Percentiles rank a stretch among this genome's conserved stretches.
phyloP scores from a whole-genome alignment of 257 asterid species.

The Solanum ahanhuiri region DNA sequence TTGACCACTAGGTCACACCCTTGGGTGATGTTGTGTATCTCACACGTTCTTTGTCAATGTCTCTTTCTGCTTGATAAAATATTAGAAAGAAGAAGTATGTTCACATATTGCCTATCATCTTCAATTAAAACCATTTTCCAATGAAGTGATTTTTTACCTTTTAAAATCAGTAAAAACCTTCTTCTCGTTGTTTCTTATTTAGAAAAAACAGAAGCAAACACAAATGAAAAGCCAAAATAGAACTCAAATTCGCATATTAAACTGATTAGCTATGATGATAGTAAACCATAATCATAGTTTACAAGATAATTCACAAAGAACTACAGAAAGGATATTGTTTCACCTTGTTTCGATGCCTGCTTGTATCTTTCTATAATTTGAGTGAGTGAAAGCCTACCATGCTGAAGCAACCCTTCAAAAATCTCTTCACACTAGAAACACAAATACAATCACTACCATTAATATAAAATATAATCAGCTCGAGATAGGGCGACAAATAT shows the following conservation, averaged over 20 bases:
- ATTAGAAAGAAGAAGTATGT: not conserved
- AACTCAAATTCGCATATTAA: not conserved
- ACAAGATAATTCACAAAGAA: not conserved
- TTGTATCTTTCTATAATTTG: slow-evolving; percentile 54
- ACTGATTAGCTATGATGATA: not conserved
- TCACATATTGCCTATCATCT: not conserved
- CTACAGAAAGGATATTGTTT: not conserved
- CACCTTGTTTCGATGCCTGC: slow-evolving; percentile 38
- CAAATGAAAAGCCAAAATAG: not conserved
- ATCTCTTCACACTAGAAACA: slow-evolving; percentile 48
- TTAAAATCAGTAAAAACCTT: not conserved
- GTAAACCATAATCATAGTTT: not conserved
- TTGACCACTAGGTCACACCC: not conserved
- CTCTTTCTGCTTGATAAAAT: not conserved
- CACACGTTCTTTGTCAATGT: not conserved
- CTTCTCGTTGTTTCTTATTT: not conserved
- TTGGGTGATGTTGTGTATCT: not conserved
- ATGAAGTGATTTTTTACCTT: not conserved
- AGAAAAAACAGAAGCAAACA: not conserved
- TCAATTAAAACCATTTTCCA: not conserved
- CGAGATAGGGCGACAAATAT: not conserved
- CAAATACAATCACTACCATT: slow-evolving; percentile 1
- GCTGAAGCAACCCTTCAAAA: slow-evolving; percentile 71
- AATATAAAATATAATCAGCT: not conserved
- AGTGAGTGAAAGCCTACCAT: slow-evolving; percentile 72